Percentiles rank a stretch among this genome's conserved stretches.
These are phyloP conservation scores for Aspergillus costaricaensis DNA, from an alignment of 2,329 filamentous ascomycete species.

Conservation along the genomic window DNA sequence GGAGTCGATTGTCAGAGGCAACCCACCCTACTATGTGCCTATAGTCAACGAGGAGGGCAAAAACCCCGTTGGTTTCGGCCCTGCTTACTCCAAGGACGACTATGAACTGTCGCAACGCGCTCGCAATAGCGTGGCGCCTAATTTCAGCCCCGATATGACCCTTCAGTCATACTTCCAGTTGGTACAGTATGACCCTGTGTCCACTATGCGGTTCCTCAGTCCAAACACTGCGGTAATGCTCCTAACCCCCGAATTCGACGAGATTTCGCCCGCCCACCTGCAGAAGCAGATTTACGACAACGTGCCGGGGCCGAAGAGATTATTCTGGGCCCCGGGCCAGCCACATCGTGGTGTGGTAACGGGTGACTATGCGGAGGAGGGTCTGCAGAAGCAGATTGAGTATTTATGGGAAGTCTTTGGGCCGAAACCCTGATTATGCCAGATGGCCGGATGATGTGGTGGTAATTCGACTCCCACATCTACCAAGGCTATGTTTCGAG, in stretches of 20 bases:
- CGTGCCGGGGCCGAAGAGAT: background rate
- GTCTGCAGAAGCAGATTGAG: background rate
- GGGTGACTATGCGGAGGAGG: background rate
- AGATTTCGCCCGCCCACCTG: slow-evolving; percentile 24
- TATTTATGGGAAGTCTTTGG: background rate
- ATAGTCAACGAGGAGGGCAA: slow-evolving; percentile 39
- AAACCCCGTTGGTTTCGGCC: slow-evolving; percentile 40
- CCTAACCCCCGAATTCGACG: slow-evolving; percentile 32
- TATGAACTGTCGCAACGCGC: slow-evolving; percentile 20
- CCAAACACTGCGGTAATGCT: slow-evolving; percentile 28
- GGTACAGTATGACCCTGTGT: slow-evolving; percentile 24
- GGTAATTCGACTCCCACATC: too few species aligned
- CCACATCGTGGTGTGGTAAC: background rate
- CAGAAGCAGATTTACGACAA: slow-evolving; percentile 28
- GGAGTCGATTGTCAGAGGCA: slow-evolving; percentile 42
- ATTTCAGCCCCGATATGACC: slow-evolving; percentile 28
- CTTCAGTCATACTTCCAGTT: slow-evolving; percentile 36
- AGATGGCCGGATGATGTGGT: background rate
- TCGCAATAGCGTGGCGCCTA: slow-evolving; percentile 12
- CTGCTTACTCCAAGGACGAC: slow-evolving; percentile 10
- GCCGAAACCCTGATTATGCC: background rate
- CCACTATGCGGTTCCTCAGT: slow-evolving; percentile 16
- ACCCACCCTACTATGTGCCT: slow-evolving; percentile 41
- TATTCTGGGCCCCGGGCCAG: background rate
- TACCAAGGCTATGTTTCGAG: too few species aligned